Base-by-base conservation (phyloP, 2,329 filamentous ascomycete species). In the Alternaria postmessia region DNA sequence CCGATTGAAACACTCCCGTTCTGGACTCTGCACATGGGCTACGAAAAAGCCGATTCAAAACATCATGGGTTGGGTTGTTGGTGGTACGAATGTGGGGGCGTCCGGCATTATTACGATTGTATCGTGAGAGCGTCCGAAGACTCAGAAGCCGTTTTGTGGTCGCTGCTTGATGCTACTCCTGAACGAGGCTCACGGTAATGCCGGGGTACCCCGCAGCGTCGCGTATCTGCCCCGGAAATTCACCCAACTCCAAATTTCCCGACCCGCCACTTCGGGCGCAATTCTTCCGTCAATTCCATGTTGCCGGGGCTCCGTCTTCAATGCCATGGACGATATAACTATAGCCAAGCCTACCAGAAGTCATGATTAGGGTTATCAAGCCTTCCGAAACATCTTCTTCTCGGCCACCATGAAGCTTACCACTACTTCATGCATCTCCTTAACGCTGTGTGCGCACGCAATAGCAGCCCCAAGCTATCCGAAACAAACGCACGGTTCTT, bases 321-420 rank as follows among this genome's bases (percentile, higher is more conserved):
- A 7, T 12, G 20, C 30, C 5, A n/a, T 3, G 26, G 26, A 32
- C 22, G 14, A 46, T 43, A 55, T 51, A 22, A 43, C 18, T 16
- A 11, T 9, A 55, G 52, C 39, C 44, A 44, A 44, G 28, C n/a
- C 11, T 30, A 22, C 16, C 20, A 24, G 11, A 16, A 12, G n/a
- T 26, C 6, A 38, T 41, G 39, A 39, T 22, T 1, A 26, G 7
- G 12, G 5, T n/a, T 20, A 18, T 52, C n/a, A 39, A 41, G 34
- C 24, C 5, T 36, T 32, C 18, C 18, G 6, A 22, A 18, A 36
- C 24, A 20, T 12, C n/a, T 18, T 41, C 28, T 20, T 18, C 20
- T n/a, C 34, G 18, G 38, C 36, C 16, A 61, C 14, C 42, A 70
- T 70, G 68, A 66, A 43, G 38, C 42, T 66, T 24, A 24, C 39